phyloP scores from a whole-genome alignment of 352 stramenopile genomes.

The Phytopythium oedochilum region DNA sequence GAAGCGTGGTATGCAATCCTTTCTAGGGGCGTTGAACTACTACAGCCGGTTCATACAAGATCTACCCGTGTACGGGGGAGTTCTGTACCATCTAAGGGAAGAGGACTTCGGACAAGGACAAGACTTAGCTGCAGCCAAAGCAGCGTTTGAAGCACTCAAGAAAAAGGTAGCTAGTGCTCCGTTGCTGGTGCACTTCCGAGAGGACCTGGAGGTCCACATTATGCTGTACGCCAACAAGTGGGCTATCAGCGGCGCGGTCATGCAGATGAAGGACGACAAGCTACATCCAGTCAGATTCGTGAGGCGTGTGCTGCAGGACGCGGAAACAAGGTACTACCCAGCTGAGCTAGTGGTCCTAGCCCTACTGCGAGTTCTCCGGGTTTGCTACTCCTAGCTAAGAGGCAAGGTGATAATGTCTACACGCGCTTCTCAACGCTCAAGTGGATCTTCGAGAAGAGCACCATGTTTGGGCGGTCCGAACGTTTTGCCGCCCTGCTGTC shows the following conservation, averaged over 20 bases:
- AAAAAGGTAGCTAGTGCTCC: constrained; percentile 5
- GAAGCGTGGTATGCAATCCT: constrained; percentile 16
- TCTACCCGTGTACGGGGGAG: constrained; percentile 8
- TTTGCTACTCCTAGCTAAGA: constrained; percentile 4
- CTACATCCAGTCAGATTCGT: constrained; percentile 12
- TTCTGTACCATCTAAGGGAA: constrained; percentile 14
- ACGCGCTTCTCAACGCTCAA: constrained; percentile 14
- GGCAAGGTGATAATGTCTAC: constrained; percentile 7
- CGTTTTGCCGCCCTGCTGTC: constrained; percentile 15
- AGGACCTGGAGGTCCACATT: not conserved
- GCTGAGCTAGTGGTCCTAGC: constrained; percentile 13
- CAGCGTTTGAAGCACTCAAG: constrained; percentile 11
- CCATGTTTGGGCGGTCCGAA: constrained; percentile 4
- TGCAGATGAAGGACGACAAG: constrained; percentile 5
- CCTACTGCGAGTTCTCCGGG: constrained; percentile 4
- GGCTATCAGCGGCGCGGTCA: constrained; percentile 10
- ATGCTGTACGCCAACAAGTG: constrained; percentile 18
- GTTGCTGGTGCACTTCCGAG: constrained; percentile 10
- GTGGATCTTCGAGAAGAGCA: constrained; percentile 13
- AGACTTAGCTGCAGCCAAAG: not conserved
- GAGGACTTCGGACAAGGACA: not conserved
- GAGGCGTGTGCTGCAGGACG: constrained; percentile 3
- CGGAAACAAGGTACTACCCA: not conserved
- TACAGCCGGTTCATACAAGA: constrained; percentile 25
- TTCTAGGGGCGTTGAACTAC: constrained; percentile 16